These are phyloP conservation scores for Gilbertella persicaria DNA, from an alignment of 371 early-diverging fungal genomes.

Conservation along the genomic window DNA sequence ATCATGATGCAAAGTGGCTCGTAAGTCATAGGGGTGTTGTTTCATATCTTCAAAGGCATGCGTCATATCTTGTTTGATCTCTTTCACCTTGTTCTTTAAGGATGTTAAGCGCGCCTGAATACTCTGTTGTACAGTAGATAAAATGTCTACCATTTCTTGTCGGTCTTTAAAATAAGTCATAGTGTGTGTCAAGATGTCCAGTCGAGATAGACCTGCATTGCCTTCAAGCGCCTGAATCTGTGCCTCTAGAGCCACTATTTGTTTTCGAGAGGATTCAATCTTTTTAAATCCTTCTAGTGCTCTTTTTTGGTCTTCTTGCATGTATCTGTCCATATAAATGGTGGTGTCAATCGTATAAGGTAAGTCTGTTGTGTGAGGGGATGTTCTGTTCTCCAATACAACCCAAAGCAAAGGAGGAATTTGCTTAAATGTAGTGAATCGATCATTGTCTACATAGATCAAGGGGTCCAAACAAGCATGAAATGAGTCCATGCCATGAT, in stretches of 20 bases:
- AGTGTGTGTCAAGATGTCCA: too few relatives aligned
- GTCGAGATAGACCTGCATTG: too few relatives aligned
- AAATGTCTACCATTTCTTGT: not conserved
- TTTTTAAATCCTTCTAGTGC: slow-evolving; percentile 25
- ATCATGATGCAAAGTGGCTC: slow-evolving; percentile 42
- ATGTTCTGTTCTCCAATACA: slow-evolving; percentile 26
- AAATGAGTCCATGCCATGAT: slow-evolving; percentile 24
- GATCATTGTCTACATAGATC: slow-evolving; percentile 27
- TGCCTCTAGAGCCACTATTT: slow-evolving; percentile 20
- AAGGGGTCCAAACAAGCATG: slow-evolving; percentile 46
- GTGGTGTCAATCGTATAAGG: slow-evolving; percentile 30
- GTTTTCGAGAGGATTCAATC: slow-evolving; percentile 23
- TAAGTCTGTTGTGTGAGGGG: not conserved
- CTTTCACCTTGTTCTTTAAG: slow-evolving; percentile 3
- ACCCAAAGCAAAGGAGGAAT: slow-evolving; percentile 42
- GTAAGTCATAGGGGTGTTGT: slow-evolving; percentile 31
- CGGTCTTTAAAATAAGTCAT: slow-evolving; percentile 1
- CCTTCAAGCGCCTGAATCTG: slow-evolving; percentile 19
- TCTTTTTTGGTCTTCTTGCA: slow-evolving; percentile 29
- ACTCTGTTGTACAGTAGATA: too few relatives aligned
- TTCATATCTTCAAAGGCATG: slow-evolving; percentile 21
- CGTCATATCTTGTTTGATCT: not conserved
- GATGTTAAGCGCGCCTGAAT: not conserved
- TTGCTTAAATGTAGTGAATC: slow-evolving; percentile 37
- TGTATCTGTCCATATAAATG: slow-evolving; percentile 47